phyloP scores from a whole-genome alignment of 2,329 filamentous ascomycete species.

The Monilinia fructicola region DNA sequence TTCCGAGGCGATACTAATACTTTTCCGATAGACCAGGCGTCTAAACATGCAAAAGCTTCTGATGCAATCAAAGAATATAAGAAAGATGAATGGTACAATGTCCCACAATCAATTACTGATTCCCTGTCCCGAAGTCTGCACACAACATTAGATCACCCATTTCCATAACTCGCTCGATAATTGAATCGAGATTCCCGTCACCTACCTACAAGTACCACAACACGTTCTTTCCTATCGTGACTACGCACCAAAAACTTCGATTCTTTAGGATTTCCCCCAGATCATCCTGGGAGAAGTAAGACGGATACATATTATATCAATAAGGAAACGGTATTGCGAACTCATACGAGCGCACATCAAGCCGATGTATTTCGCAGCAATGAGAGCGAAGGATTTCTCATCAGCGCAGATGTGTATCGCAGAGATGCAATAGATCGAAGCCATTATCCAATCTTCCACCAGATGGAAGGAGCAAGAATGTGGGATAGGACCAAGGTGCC shows the following conservation, averaged over 20 bases:
- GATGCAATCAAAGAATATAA: constrained; percentile 49
- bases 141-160: constrained; percentile 85
- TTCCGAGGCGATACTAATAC: neutral
- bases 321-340: constrained; percentile 76
- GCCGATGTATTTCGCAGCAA: constrained; percentile 75
- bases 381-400: constrained; percentile 75
- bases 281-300: constrained; percentile 82
- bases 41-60: constrained; percentile 1
- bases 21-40: neutral
- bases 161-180: constrained; percentile 84
- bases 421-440: constrained; percentile 92
- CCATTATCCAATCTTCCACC: constrained; percentile 96
- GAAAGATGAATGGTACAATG: constrained; percentile 83
- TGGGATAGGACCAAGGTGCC: constrained; percentile 72
- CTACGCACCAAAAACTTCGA: constrained; percentile 87
- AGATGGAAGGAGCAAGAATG: constrained; percentile 92
- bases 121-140: constrained; percentile 80
- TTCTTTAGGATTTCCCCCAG: constrained; percentile 83
- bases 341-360: constrained; percentile 94
- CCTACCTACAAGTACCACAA: constrained; percentile 76
- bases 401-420: constrained; percentile 92
- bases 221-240: constrained; percentile 77
- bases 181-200: constrained; percentile 80
- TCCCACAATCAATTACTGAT: constrained; percentile 70
- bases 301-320: constrained; percentile 98